phyloP scores from a whole-genome alignment of 2,329 filamentous ascomycete species.

The Fusarium palustre region DNA sequence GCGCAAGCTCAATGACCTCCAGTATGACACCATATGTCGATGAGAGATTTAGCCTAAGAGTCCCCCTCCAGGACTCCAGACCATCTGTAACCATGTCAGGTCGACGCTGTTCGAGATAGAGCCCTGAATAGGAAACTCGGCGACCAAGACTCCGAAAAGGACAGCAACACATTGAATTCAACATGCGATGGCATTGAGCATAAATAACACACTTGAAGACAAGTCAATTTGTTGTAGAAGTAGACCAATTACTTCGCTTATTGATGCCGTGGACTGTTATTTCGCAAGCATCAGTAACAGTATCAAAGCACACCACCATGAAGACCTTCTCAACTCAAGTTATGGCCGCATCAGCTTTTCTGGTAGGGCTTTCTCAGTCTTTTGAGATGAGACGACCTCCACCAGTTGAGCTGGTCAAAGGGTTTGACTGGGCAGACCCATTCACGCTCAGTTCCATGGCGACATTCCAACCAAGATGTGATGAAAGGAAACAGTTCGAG shows the following conservation, averaged over 20 bases:
- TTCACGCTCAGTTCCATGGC: constrained; percentile 49
- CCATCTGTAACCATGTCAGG: background rate
- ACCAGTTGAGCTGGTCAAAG: constrained; percentile 52
- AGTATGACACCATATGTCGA: background rate
- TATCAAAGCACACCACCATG: constrained; percentile 33
- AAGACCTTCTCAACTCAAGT: constrained; percentile 32
- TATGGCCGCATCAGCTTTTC: constrained; percentile 11
- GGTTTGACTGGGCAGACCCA: constrained; percentile 58
- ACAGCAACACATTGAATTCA: constrained; percentile 37
- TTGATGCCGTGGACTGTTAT: background rate
- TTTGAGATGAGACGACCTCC: constrained; percentile 47
- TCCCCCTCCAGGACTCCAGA: background rate
- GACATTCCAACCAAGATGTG: constrained; percentile 53
- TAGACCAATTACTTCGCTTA: background rate
- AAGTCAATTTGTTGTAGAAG: too few relatives aligned
- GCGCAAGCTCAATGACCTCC: background rate
- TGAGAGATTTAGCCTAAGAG: constrained; percentile 24
- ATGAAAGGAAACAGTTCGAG: constrained; percentile 51
- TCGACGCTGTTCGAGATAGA: constrained; percentile 15
- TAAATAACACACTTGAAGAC: constrained; percentile 24
- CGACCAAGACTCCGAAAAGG: constrained; percentile 46
- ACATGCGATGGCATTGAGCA: constrained; percentile 9
- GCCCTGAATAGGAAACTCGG: constrained; percentile 45
- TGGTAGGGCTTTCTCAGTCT: constrained; percentile 41
- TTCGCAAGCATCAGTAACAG: background rate